A percentile compares a stretch with the other conserved stretches of the same genome.
phyloP scores from a whole-genome alignment of 139 green algal genomes.

The Tetradesmus lagerheimii region DNA sequence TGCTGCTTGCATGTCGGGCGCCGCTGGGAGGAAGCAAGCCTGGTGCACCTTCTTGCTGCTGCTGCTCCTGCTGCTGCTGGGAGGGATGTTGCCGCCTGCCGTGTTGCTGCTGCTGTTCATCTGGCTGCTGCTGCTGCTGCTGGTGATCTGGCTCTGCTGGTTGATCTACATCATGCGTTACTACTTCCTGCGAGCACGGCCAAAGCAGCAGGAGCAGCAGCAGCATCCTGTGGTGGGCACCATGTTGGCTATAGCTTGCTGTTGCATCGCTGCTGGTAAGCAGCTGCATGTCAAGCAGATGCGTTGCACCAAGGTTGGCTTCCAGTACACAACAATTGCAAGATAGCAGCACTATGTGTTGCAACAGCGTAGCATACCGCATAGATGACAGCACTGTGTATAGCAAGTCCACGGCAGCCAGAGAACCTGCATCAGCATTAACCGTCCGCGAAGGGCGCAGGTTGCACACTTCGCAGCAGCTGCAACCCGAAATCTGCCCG shows the following conservation, averaged over 20 bases:
- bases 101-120: not conserved
- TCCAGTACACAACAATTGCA: no score
- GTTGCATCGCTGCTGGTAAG: not conserved
- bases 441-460: no score
- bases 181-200: not conserved
- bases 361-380: no score
- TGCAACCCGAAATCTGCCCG: no score
- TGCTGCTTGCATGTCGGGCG: conserved; percentile 9
- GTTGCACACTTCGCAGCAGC: no score
- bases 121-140: conserved; percentile 46
- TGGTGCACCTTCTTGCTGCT: conserved; percentile 2
- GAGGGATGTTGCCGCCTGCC: not conserved
- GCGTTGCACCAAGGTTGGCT: not conserved
- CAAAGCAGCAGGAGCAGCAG: conserved; percentile 4
- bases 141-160: conserved; percentile 10
- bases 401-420: no score
- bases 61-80: conserved; percentile 15
- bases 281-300: not conserved
- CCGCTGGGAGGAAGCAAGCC: not conserved
- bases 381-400: no score
- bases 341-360: no score
- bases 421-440: no score
- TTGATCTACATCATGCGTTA: not conserved
- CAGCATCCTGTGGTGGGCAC: not conserved
- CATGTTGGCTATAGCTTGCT: not conserved